Percentiles rank a stretch among this genome's conserved stretches.
These are phyloP conservation scores for Aspergillus coremiiformis DNA, from an alignment of 495 filamentous ascomycete species.

Conservation along the genomic window DNA sequence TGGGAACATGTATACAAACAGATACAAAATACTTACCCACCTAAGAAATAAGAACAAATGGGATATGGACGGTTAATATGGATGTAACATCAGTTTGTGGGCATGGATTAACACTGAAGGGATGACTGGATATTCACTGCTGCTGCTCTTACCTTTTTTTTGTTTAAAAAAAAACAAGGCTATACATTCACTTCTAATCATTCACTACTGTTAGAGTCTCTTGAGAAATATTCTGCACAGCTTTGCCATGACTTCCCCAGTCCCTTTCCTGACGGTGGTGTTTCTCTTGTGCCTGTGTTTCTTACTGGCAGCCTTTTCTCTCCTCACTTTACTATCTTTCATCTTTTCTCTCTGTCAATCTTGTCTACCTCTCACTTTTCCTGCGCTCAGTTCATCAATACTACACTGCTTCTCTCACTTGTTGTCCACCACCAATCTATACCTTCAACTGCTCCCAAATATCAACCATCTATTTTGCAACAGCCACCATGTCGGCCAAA, in stretches of 20 bases:
- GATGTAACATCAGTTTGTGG: not conserved
- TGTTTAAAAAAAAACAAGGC: not conserved
- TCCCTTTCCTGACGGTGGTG: not conserved
- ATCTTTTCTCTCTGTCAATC: constrained; percentile 3
- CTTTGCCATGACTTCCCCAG: not conserved
- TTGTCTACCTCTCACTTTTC: not conserved
- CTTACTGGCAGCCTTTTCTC: not conserved
- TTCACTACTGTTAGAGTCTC: not conserved
- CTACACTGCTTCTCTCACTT: not conserved
- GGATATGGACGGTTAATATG: not conserved
- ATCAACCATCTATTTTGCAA: not conserved
- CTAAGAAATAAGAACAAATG: not conserved
- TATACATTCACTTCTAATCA: not conserved
- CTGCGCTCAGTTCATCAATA: not conserved
- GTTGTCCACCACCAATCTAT: not conserved
- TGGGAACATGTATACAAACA: constrained; percentile 36
- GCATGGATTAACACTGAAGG: not conserved
- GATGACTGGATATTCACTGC: not conserved
- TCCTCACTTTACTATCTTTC: not conserved
- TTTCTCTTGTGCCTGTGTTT: not conserved
- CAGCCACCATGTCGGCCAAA: constrained; percentile 12
- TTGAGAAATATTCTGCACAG: not conserved
- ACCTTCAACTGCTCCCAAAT: not conserved
- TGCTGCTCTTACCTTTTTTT: not conserved
- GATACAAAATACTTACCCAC: constrained; percentile 22